Evolutionary conservation across 352 stramenopile genomes (phyloP).

Genomic region (Globisporangium orthogonon): DNA sequence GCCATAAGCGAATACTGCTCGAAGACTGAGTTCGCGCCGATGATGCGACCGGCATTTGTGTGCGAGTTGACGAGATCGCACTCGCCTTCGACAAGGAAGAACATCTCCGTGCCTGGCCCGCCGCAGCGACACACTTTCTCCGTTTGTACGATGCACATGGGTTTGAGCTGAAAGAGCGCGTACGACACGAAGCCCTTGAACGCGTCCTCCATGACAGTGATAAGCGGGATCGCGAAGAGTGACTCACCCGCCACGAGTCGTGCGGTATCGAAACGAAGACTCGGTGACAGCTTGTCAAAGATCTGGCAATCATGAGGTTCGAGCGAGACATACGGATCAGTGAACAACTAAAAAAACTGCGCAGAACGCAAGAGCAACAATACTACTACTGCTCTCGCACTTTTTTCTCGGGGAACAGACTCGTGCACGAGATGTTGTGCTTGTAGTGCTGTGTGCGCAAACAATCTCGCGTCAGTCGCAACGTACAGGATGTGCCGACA

Average conservation of each 20-base stretch:
- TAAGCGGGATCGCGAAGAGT: slow-evolving; percentile 74
- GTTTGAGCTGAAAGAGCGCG: slow-evolving; percentile 74
- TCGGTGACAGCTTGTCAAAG: slow-evolving; percentile 77
- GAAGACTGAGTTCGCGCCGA: slow-evolving; percentile 70
- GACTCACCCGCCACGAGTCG: slow-evolving; percentile 70
- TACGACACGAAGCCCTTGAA: slow-evolving; percentile 89
- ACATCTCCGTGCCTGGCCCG: slow-evolving; percentile 71
- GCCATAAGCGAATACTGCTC: slow-evolving; percentile 83
- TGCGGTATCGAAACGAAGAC: slow-evolving; percentile 73
- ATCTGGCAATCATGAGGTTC: slow-evolving; percentile 25
- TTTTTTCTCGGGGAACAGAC: slow-evolving; percentile 79
- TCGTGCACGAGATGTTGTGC: slow-evolving; percentile 58
- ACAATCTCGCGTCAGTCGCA: background rate
- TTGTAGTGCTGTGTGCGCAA: slow-evolving; percentile 51
- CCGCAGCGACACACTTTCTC: slow-evolving; percentile 75
- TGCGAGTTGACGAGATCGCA: slow-evolving; percentile 75
- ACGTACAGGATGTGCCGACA: too few relatives aligned
- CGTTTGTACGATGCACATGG: slow-evolving; percentile 53
- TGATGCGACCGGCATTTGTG: slow-evolving; percentile 44
- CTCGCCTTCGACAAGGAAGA: slow-evolving; percentile 80
- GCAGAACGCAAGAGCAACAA: background rate
- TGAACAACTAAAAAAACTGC: background rate
- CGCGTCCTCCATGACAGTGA: slow-evolving; percentile 83
- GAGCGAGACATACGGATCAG: background rate
- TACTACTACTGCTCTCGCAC: slow-evolving; percentile 12